Base-by-base conservation (phyloP, 2,329 filamentous ascomycete genomes). In the Mollisiaceae sp. region DNA sequence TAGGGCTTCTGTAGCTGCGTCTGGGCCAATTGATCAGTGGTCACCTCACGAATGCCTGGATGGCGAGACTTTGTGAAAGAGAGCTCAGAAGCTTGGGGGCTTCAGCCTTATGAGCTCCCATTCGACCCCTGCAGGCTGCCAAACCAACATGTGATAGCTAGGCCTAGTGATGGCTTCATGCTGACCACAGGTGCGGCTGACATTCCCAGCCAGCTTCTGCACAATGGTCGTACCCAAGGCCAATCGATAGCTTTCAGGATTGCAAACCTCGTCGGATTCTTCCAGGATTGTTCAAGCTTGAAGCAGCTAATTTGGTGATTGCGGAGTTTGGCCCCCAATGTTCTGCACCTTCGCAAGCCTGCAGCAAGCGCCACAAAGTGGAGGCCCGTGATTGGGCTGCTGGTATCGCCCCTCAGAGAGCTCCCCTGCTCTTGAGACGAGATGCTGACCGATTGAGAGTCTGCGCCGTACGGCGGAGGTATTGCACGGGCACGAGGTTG, bases 101-200 rank as follows among this genome's bases (percentile, higher is more conserved):
- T 54, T 54, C 50, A 54, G 50, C 50, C 50, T 54, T 54, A 54
- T 54, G 50, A 54, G 50, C 24, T 54, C 50, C 50, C 50, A 27
- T 14, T 11, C 15, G 27, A 18, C 24, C 50, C 50, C 50, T 54
- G 24, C 24, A 54, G 22, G 24, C 22, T 54, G 50, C 24, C 24
- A 32, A 14, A 24, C 27, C 24, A 54, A n/a, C 12, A 24, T 54
- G 50, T 54, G 50, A 54, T 54, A 11, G 45, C 24, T 27, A n/a
- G n/a, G n/a, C n/a, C n/a, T n/a, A n/a, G n/a, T n/a, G n/a, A 54
- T 54, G 22, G 45, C 24, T 27, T 54, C 50, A 54, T 54, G 50
- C 50, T 54, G 50, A 32, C 50, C 50, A 54, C 50, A 54, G 27
- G 50, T 54, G 50, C 50, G 50, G 50, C 50, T 54, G 50, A 54